Conservation (phyloP, 495 filamentous ascomycete species). For the Hamigera avellanea region DNA sequence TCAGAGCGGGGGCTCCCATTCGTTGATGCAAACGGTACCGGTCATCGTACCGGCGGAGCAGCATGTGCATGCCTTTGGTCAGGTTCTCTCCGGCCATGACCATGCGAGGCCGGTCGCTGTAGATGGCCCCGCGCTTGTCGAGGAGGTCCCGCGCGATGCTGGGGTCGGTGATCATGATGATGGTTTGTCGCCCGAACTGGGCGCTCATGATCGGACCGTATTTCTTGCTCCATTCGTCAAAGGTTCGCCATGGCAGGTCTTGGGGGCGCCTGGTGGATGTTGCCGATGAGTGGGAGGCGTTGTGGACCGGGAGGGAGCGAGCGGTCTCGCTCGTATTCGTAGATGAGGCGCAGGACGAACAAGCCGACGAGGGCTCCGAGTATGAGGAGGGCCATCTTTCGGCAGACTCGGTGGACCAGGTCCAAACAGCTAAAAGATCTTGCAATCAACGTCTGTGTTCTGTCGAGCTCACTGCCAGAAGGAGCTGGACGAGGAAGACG, state of each 20-base stretch:
- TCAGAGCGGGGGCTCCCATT: constrained; percentile 2
- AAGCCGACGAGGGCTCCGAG: too few species aligned
- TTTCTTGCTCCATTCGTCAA: constrained; percentile 9
- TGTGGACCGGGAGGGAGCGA: not conserved
- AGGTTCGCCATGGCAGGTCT: constrained; percentile 1
- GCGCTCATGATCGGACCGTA: constrained; percentile 13
- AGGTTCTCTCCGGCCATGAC: constrained; percentile 10
- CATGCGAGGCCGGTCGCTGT: constrained; percentile 11
- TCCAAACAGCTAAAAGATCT: too few species aligned
- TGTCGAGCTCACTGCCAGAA: too few species aligned
- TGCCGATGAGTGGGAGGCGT: constrained; percentile 13
- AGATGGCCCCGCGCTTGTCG: constrained; percentile 8
- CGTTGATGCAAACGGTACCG: constrained; percentile 5
- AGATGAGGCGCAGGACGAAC: too few species aligned
- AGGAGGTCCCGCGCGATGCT: constrained; percentile 8
- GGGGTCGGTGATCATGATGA: constrained; percentile 2
- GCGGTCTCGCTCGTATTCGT: not conserved
- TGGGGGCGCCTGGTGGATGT: constrained; percentile 10
- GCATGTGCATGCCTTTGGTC: constrained; percentile 9
- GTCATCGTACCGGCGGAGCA: constrained; percentile 9
- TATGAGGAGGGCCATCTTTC: too few species aligned
- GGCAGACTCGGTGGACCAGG: too few species aligned
- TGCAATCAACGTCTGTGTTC: too few species aligned
- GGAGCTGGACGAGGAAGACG: too few species aligned
- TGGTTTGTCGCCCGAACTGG: constrained; percentile 1